Percentiles rank a stretch among this genome's conserved stretches.
phyloP scores from a whole-genome alignment of 306 rosid genomes.

The Psophocarpus tetragonolobus region DNA sequence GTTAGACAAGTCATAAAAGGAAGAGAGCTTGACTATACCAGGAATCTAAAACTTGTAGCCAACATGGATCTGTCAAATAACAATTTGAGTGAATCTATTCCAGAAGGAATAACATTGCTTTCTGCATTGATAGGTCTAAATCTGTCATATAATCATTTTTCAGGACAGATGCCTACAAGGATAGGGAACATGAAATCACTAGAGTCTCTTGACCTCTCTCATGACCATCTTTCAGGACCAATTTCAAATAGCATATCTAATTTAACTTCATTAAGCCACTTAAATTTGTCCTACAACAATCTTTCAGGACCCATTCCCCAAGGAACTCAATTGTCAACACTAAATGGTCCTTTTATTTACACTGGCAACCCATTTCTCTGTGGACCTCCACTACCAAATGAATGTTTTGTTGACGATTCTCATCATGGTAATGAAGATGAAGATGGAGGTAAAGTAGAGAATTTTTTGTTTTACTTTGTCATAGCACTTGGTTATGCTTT shows the following conservation, averaged over 20 bases:
- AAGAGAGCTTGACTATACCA: constrained; percentile 4
- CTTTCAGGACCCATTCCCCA: constrained; percentile 20
- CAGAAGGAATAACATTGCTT: constrained; percentile 15
- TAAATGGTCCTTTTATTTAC: constrained; percentile 10
- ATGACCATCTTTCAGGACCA: constrained; percentile 17
- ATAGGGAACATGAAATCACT: constrained; percentile 21
- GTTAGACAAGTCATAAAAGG: not conserved
- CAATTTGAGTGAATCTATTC: constrained; percentile 25
- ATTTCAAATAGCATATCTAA: constrained; percentile 4
- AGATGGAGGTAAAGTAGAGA: not conserved
- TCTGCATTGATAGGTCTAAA: not conserved
- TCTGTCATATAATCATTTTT: constrained; percentile 6
- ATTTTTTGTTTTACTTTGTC: constrained; percentile 26
- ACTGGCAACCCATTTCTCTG: constrained; percentile 28
- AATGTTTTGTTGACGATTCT: not conserved
- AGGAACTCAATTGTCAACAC: not conserved
- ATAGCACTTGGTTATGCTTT: not conserved
- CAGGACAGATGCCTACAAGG: not conserved
- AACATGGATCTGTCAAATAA: no score
- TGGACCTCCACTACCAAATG: constrained; percentile 6
- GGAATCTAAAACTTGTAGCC: not conserved
- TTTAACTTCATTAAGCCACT: constrained; percentile 17
- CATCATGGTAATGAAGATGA: not conserved
- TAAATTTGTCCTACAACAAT: no score
- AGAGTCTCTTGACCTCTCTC: constrained; percentile 28